Percentiles rank a stretch among this genome's conserved stretches.
These are phyloP conservation scores for Lentinula raphanica DNA, from an alignment of 768 basidiomycete species.

Conservation along the genomic window DNA sequence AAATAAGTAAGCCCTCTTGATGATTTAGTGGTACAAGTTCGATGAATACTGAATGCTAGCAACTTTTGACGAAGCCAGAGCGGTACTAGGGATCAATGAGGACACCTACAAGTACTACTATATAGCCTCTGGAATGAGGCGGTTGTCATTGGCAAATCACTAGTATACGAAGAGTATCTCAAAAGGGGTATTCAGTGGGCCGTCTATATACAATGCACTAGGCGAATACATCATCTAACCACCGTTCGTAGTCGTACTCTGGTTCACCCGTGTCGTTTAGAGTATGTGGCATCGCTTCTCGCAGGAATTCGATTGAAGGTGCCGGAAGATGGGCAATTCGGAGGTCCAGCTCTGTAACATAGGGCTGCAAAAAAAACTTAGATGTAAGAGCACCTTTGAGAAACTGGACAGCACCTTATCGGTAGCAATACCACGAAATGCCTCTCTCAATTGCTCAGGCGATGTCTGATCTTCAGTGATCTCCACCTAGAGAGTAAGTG, in stretches of 20 bases:
- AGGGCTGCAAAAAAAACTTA: constrained; percentile 52
- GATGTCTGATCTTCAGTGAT: constrained; percentile 96
- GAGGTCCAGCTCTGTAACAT: constrained; percentile 91
- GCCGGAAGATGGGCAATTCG: constrained; percentile 75
- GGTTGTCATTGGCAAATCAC: no score
- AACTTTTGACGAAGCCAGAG: no score
- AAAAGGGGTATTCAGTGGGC: no score
- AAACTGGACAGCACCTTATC: constrained; percentile 61
- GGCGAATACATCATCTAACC: constrained; percentile 75
- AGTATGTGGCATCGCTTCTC: constrained; percentile 69
- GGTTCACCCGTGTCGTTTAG: constrained; percentile 52
- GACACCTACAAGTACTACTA: no score
- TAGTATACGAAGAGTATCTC: no score
- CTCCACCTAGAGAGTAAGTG: constrained; percentile 59
- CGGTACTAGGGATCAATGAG: no score
- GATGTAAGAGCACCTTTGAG: neutral
- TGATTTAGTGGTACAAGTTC: no score
- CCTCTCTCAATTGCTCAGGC: constrained; percentile 84
- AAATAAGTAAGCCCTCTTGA: no score
- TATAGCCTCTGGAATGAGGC: no score
- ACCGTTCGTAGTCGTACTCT: constrained; percentile 77
- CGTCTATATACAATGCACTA: no score
- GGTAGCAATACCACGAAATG: constrained; percentile 87
- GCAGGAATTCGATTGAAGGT: constrained; percentile 73
- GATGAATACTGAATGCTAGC: no score